These are phyloP conservation scores for Lepidopterella palustris DNA, from an alignment of 495 filamentous ascomycete species.

Conservation along the genomic window DNA sequence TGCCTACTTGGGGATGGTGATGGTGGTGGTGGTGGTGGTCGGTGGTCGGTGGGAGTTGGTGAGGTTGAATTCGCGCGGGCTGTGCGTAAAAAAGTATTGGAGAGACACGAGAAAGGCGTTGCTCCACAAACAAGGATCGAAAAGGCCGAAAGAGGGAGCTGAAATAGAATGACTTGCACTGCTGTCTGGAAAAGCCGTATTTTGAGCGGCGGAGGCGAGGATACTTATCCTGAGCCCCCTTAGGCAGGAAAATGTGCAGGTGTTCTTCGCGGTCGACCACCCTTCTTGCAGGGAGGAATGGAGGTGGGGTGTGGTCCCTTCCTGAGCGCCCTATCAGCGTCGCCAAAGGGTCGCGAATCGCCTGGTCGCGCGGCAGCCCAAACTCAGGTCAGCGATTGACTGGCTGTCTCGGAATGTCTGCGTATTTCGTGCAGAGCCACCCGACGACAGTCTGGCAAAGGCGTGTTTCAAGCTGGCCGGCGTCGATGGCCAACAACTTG, in stretches of 20 bases:
- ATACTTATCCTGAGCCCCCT: conserved; percentile 22
- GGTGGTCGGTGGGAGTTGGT: conserved; percentile 4
- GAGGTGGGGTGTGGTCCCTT: conserved; percentile 5
- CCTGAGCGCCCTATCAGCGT: conserved; percentile 12
- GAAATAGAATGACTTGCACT: conserved; percentile 20
- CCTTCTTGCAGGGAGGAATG: conserved; percentile 7
- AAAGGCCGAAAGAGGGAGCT: neutral
- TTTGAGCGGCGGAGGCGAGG: conserved; percentile 13
- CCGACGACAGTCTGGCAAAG: conserved; percentile 1
- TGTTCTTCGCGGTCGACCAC: neutral
- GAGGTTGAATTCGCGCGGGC: conserved; percentile 21
- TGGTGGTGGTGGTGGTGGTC: no score
- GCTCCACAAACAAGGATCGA: conserved; percentile 10
- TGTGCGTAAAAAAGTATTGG: conserved; percentile 16
- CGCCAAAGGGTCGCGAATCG: neutral
- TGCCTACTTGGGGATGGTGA: no score
- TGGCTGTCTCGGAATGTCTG: conserved; percentile 19
- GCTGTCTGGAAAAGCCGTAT: conserved; percentile 13
- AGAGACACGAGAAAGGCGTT: conserved; percentile 5
- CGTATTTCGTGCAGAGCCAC: conserved; percentile 2
- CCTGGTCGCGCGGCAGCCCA: conserved; percentile 16
- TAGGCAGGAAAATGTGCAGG: neutral
- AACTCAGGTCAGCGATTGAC: conserved; percentile 19
- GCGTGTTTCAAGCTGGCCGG: conserved; percentile 24
- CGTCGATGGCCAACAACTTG: conserved; percentile 11